Conservation (phyloP, 2,329 filamentous ascomycete genomes). For the Phialemonium atrogriseum region DNA sequence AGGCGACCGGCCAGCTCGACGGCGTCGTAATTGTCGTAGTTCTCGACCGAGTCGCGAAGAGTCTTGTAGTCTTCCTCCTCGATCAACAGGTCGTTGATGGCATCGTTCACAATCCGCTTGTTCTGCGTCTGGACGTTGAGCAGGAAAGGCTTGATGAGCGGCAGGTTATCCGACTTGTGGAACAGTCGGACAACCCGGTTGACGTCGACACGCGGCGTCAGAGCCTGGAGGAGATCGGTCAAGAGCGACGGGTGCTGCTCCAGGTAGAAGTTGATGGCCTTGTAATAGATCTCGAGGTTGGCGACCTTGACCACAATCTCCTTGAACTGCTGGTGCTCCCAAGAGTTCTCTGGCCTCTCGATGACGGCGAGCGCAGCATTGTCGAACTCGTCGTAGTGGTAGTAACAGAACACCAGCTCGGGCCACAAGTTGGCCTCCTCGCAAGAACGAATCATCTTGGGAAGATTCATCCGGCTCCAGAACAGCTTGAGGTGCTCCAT, state of each 20-base stretch:
- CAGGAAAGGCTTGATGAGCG: conserved; percentile 97
- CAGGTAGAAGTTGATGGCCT: conserved; percentile 91
- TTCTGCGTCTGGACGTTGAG: conserved; percentile 94
- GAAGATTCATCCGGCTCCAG: conserved; percentile 96
- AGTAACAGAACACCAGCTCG: conserved; percentile 95
- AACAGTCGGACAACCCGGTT: conserved; percentile 99
- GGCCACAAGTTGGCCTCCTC: conserved; percentile 97
- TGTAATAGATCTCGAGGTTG: conserved; percentile 98
- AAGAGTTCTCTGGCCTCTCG: conserved; percentile 93
- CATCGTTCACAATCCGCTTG: conserved; percentile 96
- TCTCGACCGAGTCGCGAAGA: conserved; percentile 91
- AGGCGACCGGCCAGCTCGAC: conserved; percentile 85
- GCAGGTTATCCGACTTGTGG: conserved; percentile 95
- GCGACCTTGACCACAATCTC: conserved; percentile 96
- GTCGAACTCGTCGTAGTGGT: conserved; percentile 97
- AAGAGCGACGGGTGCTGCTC: conserved; percentile 93
- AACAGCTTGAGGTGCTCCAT: conserved; percentile 99
- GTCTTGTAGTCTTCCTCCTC: conserved; percentile 99
- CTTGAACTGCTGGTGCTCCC: conserved; percentile 99
- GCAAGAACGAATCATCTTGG: conserved; percentile 88
- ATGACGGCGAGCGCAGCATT: conserved; percentile 97
- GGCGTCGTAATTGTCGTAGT: conserved; percentile 98
- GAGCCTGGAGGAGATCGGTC: conserved; percentile 86
- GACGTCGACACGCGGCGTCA: conserved; percentile 92
- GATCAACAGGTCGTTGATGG: conserved; percentile 94